Evolutionary conservation across 306 rosid species (phyloP), one percentile per base, ranked within the genome.

Genomic region (Vachellia collinsii): DNA sequence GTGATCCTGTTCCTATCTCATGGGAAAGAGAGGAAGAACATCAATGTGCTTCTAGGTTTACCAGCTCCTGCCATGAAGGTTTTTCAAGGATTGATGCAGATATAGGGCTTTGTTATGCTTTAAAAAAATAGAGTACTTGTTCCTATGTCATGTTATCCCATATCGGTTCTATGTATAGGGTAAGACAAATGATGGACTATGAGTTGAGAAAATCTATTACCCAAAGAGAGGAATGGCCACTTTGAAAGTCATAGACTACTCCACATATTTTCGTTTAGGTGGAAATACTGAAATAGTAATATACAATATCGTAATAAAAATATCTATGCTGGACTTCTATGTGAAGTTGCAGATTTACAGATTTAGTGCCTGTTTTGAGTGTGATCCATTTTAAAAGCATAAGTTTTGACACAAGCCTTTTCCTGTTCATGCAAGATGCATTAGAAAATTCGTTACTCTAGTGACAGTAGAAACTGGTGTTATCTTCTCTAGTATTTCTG

Each of bases 61-160:
- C 98, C 99, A 12, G 87, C 86, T 80, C 85, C 97, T 77, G 95
- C 94, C 82, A 93, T 95, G 99, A 83, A 90, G 85, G 75, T 80
- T 77, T 95, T 93, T 85, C 89, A 90, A 77, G 88, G 90, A 14
- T 77, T 87, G 77, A 85, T 91, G 95, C 81, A 87, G 82, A 88
- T 87, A 8, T 90, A 78, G 83, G 72, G 62, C 38, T 72, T 22
- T 80, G 72, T 61, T 29, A 78, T 86, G 42, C 80, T 43, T 34
- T 73, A 11, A 9, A 20, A 17, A 22, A 44, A 17, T 0, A 34
- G 75, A 75, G 64, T 58, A 65, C 19, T 80, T 74, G 50, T 73
- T 81, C 58, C 63, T 74, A 48, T 74, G 29, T 19, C 34, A 29
- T 29, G 34, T 29, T 29, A 29, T 29, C 34, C 34, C 34, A 29